Conservation (phyloP, 2,329 filamentous ascomycete species). For the Pestalotiopsis sp. region DNA sequence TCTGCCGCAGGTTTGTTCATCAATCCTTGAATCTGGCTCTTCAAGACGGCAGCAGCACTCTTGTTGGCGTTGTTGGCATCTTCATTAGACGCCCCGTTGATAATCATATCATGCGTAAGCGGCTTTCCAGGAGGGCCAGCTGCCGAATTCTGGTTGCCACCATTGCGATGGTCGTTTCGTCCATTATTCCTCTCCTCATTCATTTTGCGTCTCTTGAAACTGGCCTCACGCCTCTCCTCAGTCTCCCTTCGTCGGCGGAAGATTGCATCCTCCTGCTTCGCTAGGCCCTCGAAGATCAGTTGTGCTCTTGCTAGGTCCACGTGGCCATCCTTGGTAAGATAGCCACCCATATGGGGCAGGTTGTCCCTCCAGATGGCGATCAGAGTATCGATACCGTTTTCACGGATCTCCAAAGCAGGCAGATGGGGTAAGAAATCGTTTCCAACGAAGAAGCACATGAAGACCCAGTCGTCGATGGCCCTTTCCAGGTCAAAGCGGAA, state of each 20-base stretch:
- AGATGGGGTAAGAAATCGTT: conserved; percentile 98
- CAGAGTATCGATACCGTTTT: conserved; percentile 94
- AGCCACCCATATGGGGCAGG: conserved; percentile 88
- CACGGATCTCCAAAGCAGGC: conserved; percentile 94
- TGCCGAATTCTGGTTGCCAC: conserved; percentile 44
- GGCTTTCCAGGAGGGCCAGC: conserved; percentile 52
- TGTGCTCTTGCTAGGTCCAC: conserved; percentile 88
- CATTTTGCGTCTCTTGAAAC: conserved; percentile 76
- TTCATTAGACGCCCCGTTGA: conserved; percentile 69
- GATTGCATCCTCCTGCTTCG: conserved; percentile 91
- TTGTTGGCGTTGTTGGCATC: conserved; percentile 86
- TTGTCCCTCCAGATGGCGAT: conserved; percentile 98
- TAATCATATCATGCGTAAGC: conserved; percentile 86
- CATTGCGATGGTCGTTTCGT: conserved; percentile 34
- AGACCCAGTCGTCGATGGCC: conserved; percentile 96
- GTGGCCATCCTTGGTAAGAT: conserved; percentile 92
- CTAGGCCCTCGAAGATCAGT: conserved; percentile 83
- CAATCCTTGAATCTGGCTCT: conserved; percentile 71
- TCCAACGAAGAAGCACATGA: conserved; percentile 98
- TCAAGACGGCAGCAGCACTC: conserved; percentile 87
- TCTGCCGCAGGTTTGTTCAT: conserved; percentile 25
- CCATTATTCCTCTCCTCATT: conserved; percentile 55
- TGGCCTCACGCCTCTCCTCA: conserved; percentile 82
- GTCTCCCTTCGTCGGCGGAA: conserved; percentile 86
- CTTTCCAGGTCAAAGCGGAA: conserved; percentile 94